Conservation (phyloP, 345 rosid species). For the Eucalyptus viminalis region DNA sequence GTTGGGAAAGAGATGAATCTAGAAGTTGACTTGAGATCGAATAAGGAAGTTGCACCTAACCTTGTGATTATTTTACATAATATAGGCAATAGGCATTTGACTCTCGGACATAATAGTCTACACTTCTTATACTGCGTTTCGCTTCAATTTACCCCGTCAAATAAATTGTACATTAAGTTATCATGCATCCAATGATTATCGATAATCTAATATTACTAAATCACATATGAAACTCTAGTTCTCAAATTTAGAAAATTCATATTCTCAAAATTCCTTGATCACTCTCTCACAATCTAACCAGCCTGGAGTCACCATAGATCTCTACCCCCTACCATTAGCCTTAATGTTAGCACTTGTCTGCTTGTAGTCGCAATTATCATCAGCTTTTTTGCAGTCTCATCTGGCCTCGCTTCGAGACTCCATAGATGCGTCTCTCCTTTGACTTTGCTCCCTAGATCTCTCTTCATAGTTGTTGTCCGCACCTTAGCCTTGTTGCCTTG, state of each 20-base stretch:
- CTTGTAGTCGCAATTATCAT: background rate
- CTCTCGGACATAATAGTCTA: background rate
- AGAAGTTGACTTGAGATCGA: background rate
- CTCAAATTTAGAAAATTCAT: background rate
- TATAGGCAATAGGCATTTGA: background rate
- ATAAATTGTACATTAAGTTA: background rate
- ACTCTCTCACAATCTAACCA: background rate
- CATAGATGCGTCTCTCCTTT: background rate
- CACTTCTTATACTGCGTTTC: background rate
- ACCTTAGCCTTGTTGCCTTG: background rate
- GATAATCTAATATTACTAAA: background rate
- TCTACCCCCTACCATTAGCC: background rate
- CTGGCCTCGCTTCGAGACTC: background rate
- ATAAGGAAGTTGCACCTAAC: background rate
- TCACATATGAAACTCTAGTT: background rate
- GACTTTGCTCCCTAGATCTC: background rate
- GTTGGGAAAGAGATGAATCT: background rate
- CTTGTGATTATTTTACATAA: background rate
- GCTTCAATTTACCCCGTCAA: background rate
- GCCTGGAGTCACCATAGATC: background rate
- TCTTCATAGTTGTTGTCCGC: background rate
- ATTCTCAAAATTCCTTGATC: background rate
- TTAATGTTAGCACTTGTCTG: background rate
- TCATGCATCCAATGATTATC: background rate
- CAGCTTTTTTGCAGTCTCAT: background rate